Conservation (phyloP, 2,329 filamentous ascomycete species). For the Phialophora tarda region DNA sequence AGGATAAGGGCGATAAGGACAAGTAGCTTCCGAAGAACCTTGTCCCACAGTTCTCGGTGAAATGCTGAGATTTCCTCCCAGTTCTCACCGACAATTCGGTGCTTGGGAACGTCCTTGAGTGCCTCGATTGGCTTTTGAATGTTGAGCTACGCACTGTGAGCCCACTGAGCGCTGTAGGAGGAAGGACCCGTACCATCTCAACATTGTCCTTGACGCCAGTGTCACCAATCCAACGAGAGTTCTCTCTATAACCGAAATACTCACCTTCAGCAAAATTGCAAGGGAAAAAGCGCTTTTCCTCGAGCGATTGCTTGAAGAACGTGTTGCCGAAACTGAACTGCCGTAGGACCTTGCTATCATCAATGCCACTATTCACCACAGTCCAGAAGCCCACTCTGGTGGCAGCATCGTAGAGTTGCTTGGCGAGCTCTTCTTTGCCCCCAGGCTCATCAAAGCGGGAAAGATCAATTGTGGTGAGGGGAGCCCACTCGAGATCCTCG, state of each 20-base stretch:
- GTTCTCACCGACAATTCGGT: constrained; percentile 40
- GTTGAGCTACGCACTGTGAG: constrained; percentile 40
- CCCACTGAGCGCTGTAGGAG: background rate
- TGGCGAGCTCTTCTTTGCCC: constrained; percentile 60
- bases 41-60: constrained; percentile 42
- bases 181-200: constrained; percentile 42
- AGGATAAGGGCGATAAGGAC: constrained; percentile 43
- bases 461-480: constrained; percentile 62
- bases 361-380: constrained; percentile 37
- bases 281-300: constrained; percentile 61
- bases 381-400: constrained; percentile 44
- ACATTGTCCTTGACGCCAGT: constrained; percentile 48
- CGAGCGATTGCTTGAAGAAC: constrained; percentile 49
- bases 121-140: constrained; percentile 43
- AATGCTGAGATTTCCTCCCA: constrained; percentile 41
- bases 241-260: constrained; percentile 46
- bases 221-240: constrained; percentile 46
- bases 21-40: constrained; percentile 40
- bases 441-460: constrained; percentile 60
- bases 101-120: constrained; percentile 42
- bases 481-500: constrained; percentile 53
- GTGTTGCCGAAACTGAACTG: constrained; percentile 43
- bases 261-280: constrained; percentile 44
- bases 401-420: constrained; percentile 62
- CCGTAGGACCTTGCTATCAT: constrained; percentile 40